Percentiles rank a stretch among this genome's conserved stretches.
These are phyloP conservation scores for Sporothrix sp. DNA, from an alignment of 2,329 filamentous ascomycete genomes.

Conservation along the genomic window DNA sequence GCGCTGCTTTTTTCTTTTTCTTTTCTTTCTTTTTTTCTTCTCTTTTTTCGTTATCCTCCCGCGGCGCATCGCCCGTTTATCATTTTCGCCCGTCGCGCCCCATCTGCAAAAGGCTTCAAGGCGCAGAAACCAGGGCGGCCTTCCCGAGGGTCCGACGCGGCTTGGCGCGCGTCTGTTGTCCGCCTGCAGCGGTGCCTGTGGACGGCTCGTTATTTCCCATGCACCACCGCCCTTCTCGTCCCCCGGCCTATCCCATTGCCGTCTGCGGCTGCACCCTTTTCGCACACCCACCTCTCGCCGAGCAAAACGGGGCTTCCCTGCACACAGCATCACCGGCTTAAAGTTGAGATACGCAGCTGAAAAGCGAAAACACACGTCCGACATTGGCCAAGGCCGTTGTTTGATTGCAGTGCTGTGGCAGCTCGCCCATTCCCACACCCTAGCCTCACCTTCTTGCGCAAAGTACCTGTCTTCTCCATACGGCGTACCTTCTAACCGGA, in stretches of 20 bases:
- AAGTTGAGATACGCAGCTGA: too few species aligned
- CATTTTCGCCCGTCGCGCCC: not conserved
- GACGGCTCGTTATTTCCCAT: too few species aligned
- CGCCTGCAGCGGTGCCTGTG: too few species aligned
- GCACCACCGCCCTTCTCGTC: not conserved
- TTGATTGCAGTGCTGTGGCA: not conserved
- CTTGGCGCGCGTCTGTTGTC: not conserved
- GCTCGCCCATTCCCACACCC: not conserved
- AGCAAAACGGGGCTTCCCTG: too few species aligned
- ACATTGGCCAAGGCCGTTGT: not conserved
- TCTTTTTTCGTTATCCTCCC: too few species aligned
- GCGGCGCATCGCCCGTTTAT: too few species aligned
- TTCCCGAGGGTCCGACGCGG: not conserved
- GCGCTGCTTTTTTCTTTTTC: too few species aligned
- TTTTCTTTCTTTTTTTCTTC: too few species aligned
- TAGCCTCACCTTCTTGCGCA: not conserved
- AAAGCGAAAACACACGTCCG: too few species aligned
- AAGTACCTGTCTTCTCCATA: not conserved
- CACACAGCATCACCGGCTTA: too few species aligned
- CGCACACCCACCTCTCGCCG: not conserved
- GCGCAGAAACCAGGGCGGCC: too few species aligned
- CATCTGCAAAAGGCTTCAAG: too few species aligned
- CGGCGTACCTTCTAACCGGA: not conserved
- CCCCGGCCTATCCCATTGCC: not conserved
- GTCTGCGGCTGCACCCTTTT: not conserved